Base-by-base conservation (phyloP, 495 filamentous ascomycete genomes). In the Xylaria intraflava region DNA sequence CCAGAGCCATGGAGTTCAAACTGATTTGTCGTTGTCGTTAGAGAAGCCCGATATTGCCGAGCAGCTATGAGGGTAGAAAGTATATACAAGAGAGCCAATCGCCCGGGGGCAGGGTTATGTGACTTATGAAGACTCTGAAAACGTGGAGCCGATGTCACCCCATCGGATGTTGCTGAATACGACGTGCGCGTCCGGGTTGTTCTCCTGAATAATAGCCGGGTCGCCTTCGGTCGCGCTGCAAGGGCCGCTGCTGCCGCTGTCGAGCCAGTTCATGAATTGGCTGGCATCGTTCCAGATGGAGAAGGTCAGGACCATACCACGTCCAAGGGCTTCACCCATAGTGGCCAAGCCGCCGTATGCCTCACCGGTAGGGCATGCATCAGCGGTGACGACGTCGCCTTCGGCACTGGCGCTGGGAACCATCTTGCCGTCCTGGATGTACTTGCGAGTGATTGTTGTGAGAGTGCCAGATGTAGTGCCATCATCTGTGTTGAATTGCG, bases 101-200 rank as follows among this genome's bases (percentile, higher is more conserved):
- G n/a, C n/a, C n/a, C n/a, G n/a, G n/a, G n/a, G n/a, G n/a, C n/a
- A n/a, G n/a, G n/a, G n/a, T n/a, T n/a, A n/a, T n/a, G n/a, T n/a
- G n/a, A n/a, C 20, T 6, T 23, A 12, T 1, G 17, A 6, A 29
- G 43, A 49, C 7, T 10, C 47, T 14, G 14, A 27, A 8, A 54
- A 38, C 0, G 67, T 64, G n/a, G 76, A 78, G 50, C 78, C 79
- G 56, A 88, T 78, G 41, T 82, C 77, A 14, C 85, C 85, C 60
- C 82, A 79, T 66, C 81, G 78, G 67, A 88, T 84, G 74, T 86
- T 86, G 49, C 77, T 83, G 70, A 78, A 88, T 55, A 70, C 73
- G 35, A 87, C 85, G n/a, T 69, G 72, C 12, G 82, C 72, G 52
- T 69, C 67, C 3, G 77, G 69, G 12, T 62, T 61, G 23, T 76